Evolutionary conservation across 2,329 filamentous ascomycete species (phyloP).

Genomic region (Fusarium sp.): DNA sequence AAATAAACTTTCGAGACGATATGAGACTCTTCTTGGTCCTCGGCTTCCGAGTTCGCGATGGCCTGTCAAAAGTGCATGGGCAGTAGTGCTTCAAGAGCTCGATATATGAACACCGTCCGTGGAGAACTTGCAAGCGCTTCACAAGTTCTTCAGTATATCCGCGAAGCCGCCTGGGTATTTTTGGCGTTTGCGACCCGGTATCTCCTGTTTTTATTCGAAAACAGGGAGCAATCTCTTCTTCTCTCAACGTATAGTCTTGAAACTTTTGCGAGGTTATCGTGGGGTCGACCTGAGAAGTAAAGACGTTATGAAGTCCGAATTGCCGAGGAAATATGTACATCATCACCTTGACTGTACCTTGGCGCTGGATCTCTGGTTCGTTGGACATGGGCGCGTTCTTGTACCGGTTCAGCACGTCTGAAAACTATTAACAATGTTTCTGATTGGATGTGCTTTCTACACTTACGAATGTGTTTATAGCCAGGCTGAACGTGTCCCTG

Average conservation of each 20-base stretch:
- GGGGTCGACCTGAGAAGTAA: constrained; percentile 73
- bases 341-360: constrained; percentile 75
- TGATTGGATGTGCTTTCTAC: constrained; percentile 10
- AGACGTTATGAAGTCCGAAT: constrained; percentile 92
- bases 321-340: constrained; percentile 95
- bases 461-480: constrained; percentile 80
- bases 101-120: constrained; percentile 81
- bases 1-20: neutral
- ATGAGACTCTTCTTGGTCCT: neutral
- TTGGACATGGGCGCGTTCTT: constrained; percentile 33
- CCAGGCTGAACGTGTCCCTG: constrained; percentile 76
- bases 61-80: constrained; percentile 55
- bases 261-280: constrained; percentile 76
- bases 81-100: constrained; percentile 85
- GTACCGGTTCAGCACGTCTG: constrained; percentile 84
- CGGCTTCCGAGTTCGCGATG: neutral
- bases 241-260: constrained; percentile 86
- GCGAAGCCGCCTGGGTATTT: constrained; percentile 73
- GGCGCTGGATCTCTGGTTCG: constrained; percentile 26
- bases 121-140: constrained; percentile 72
- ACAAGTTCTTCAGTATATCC: constrained; percentile 69
- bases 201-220: constrained; percentile 28
- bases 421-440: constrained; percentile 20
- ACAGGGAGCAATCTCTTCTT: constrained; percentile 74
- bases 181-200: constrained; percentile 29